phyloP scores from a whole-genome alignment of 129 eudicot species.

The Mikania micrantha region DNA sequence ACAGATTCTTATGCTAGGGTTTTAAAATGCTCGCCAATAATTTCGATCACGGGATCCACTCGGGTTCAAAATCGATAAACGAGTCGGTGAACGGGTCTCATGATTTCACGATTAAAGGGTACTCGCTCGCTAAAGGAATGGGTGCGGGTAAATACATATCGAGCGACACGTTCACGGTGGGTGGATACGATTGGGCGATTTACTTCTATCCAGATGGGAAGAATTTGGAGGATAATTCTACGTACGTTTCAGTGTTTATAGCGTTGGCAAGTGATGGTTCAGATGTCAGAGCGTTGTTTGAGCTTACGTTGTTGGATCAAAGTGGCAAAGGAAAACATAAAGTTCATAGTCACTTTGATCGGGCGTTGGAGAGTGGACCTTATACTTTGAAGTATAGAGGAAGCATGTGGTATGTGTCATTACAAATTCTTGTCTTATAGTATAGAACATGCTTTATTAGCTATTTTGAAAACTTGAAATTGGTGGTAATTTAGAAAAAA shows the following conservation, averaged over 20 bases:
- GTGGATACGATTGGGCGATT: slow-evolving; percentile 82
- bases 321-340: slow-evolving; percentile 69
- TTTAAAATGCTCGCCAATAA: slow-evolving; percentile 26
- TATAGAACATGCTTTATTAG: background rate
- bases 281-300: slow-evolving; percentile 82
- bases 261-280: slow-evolving; percentile 70
- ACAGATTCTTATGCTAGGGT: slow-evolving; percentile 28
- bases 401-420: slow-evolving; percentile 74
- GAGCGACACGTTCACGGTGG: slow-evolving; percentile 67
- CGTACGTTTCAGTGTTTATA: slow-evolving; percentile 59
- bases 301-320: slow-evolving; percentile 71
- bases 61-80: slow-evolving; percentile 62
- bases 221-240: slow-evolving; percentile 55
- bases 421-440: background rate
- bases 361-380: slow-evolving; percentile 79
- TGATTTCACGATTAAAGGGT: slow-evolving; percentile 56
- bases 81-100: slow-evolving; percentile 80
- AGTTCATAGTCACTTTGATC: slow-evolving; percentile 84
- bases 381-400: slow-evolving; percentile 76
- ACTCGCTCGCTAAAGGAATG: slow-evolving; percentile 72
- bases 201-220: slow-evolving; percentile 71
- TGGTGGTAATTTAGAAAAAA: background rate
- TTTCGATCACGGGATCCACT: slow-evolving; percentile 28
- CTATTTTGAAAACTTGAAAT: background rate
- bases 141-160: slow-evolving; percentile 59